Conservation (phyloP, 768 basidiomycete genomes). For the Pulveroboletus sp. region DNA sequence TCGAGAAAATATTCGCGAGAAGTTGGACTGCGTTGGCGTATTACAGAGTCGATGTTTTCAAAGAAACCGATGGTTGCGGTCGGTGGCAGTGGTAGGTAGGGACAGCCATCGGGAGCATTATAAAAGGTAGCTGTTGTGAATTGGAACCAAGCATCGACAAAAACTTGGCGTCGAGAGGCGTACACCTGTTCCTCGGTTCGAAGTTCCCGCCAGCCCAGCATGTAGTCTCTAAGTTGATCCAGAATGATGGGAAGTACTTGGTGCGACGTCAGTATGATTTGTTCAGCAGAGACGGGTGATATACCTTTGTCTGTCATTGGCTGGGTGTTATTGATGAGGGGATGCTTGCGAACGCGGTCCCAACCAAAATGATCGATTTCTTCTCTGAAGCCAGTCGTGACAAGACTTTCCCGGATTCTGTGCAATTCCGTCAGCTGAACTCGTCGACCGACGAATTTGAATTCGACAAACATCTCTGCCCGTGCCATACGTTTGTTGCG, state of each 20-base stretch:
- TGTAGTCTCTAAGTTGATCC: slow-evolving; percentile 23
- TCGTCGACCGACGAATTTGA: neutral
- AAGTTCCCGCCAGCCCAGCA: slow-evolving; percentile 31
- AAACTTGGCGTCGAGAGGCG: slow-evolving; percentile 20
- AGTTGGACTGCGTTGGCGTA: slow-evolving; percentile 15
- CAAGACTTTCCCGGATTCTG: slow-evolving; percentile 21
- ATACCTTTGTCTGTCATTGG: slow-evolving; percentile 22
- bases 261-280: slow-evolving; percentile 5
- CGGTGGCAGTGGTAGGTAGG: slow-evolving; percentile 28
- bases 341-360: slow-evolving; percentile 30
- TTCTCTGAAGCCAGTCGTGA: slow-evolving; percentile 20
- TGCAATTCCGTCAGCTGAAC: slow-evolving; percentile 3
- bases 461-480: slow-evolving; percentile 23
- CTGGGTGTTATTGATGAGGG: slow-evolving; percentile 26
- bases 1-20: slow-evolving; percentile 9
- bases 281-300: neutral
- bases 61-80: slow-evolving; percentile 24
- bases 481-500: slow-evolving; percentile 24
- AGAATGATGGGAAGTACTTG: slow-evolving; percentile 17
- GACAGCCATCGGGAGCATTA: slow-evolving; percentile 6
- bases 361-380: slow-evolving; percentile 31
- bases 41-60: slow-evolving; percentile 22
- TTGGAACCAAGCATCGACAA: slow-evolving; percentile 25
- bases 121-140: slow-evolving; percentile 19
- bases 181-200: slow-evolving; percentile 30